Conservation (phyloP, 192 early-diverging fungal species). For the Pilobolus umbonatus region DNA sequence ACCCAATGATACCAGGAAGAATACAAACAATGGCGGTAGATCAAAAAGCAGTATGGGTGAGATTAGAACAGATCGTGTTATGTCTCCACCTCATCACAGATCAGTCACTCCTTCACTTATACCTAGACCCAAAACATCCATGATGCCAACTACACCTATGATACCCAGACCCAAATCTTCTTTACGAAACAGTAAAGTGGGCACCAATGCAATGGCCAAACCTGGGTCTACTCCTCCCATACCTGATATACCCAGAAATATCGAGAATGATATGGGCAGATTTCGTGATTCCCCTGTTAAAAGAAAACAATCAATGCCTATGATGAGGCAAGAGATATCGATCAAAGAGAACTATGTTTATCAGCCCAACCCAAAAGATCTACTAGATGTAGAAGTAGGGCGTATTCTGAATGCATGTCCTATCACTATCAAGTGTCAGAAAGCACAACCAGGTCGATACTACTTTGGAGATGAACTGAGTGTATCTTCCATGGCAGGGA, state of each 20-base stretch:
- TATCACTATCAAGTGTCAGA: slow-evolving; percentile 43
- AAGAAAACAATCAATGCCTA: not conserved
- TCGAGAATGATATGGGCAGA: not conserved
- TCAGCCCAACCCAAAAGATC: slow-evolving; percentile 36
- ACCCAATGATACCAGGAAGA: slow-evolving; percentile 12
- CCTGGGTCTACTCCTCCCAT: slow-evolving; percentile 1
- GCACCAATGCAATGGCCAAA: not conserved
- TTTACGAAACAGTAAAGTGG: not conserved
- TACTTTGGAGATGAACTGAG: slow-evolving; percentile 43
- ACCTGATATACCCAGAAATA: not conserved
- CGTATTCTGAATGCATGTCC: slow-evolving; percentile 46
- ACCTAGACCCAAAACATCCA: slow-evolving; percentile 27
- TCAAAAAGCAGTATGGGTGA: slow-evolving; percentile 24
- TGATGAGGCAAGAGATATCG: not conserved
- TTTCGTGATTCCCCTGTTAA: not conserved
- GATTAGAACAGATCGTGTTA: not conserved
- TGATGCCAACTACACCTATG: not conserved
- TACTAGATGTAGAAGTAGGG: slow-evolving; percentile 50
- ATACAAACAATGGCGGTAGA: slow-evolving; percentile 12
- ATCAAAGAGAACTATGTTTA: slow-evolving; percentile 23
- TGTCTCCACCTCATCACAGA: slow-evolving; percentile 13
- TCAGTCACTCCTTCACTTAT: slow-evolving; percentile 34
- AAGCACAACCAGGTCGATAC: slow-evolving; percentile 36
- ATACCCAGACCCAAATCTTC: slow-evolving; percentile 2
- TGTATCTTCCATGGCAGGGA: slow-evolving; percentile 33